Evolutionary conservation across 352 stramenopile genomes (phyloP).

Genomic region (Phytophthora parvispora): DNA sequence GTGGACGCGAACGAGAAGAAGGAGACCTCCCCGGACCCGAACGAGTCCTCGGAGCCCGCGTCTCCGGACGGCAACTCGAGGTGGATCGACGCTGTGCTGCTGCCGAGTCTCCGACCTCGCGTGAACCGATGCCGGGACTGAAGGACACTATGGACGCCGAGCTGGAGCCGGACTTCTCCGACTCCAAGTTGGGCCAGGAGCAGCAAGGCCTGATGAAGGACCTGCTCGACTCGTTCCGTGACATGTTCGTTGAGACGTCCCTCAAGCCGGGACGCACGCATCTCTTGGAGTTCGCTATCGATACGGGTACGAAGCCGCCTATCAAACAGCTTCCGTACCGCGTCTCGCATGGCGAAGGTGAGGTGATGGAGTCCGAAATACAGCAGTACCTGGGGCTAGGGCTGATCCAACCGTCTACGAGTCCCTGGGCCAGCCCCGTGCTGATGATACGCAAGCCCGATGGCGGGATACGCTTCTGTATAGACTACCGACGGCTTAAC

Average conservation of each 20-base stretch:
- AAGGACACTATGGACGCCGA: background rate
- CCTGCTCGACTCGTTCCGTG: background rate
- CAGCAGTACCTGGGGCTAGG: conserved; percentile 10
- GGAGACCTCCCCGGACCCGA: too few relatives aligned
- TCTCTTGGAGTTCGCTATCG: background rate
- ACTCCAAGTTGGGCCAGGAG: background rate
- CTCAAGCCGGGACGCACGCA: background rate
- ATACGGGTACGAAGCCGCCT: background rate
- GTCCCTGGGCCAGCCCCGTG: conserved; percentile 14
- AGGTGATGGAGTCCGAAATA: conserved; percentile 6
- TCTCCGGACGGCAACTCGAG: too few relatives aligned
- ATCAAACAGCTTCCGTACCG: background rate
- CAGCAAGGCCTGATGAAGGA: background rate
- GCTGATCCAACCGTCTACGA: background rate
- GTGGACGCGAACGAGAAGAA: too few relatives aligned
- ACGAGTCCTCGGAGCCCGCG: too few relatives aligned
- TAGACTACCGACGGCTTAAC: conserved; percentile 13
- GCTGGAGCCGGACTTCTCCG: background rate
- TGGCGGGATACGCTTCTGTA: conserved; percentile 13
- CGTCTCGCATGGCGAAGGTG: background rate
- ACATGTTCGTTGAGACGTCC: conserved; percentile 4
- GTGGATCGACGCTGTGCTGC: background rate
- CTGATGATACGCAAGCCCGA: conserved; percentile 21
- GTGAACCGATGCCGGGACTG: background rate
- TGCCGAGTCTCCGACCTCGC: background rate